These are phyloP conservation scores for Stromatinia cepivora DNA, from an alignment of 2,329 filamentous ascomycete species.

Conservation along the genomic window DNA sequence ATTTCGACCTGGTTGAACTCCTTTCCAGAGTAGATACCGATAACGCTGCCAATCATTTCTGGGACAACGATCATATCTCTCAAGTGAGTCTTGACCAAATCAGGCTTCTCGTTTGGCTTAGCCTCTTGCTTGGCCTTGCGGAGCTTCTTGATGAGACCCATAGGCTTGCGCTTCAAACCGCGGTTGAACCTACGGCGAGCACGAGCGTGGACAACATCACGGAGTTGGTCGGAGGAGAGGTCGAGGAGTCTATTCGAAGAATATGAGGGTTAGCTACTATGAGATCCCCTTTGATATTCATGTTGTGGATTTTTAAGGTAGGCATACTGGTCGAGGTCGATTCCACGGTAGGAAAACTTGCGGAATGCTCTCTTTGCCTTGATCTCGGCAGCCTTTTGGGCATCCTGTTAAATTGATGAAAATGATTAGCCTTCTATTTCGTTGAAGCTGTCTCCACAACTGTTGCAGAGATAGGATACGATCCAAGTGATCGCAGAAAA, in stretches of 20 bases:
- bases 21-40: constrained; percentile 99
- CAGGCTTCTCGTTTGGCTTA: constrained; percentile 99
- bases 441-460: not conserved
- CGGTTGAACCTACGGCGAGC: constrained; percentile 99
- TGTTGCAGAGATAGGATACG: not conserved
- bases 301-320: constrained; percentile 29
- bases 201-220: constrained; percentile 98
- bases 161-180: constrained; percentile 98
- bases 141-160: constrained; percentile 99
- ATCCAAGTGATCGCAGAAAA: not conserved
- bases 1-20: constrained; percentile 99
- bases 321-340: constrained; percentile 98
- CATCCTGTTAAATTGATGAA: constrained; percentile 62
- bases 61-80: constrained; percentile 99
- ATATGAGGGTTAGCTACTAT: constrained; percentile 40
- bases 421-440: constrained; percentile 40
- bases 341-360: constrained; percentile 99
- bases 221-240: constrained; percentile 96
- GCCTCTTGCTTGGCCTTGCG: constrained; percentile 99
- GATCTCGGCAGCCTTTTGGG: constrained; percentile 97
- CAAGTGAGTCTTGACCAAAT: constrained; percentile 98
- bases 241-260: constrained; percentile 79
- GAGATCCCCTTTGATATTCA: constrained; percentile 41
- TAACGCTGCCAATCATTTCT: constrained; percentile 98
- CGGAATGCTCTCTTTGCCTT: constrained; percentile 99